Evolutionary conservation across 352 stramenopile genomes (phyloP), one percentile per base, ranked within the genome.

Genomic region (Globisporangium spiculum): DNA sequence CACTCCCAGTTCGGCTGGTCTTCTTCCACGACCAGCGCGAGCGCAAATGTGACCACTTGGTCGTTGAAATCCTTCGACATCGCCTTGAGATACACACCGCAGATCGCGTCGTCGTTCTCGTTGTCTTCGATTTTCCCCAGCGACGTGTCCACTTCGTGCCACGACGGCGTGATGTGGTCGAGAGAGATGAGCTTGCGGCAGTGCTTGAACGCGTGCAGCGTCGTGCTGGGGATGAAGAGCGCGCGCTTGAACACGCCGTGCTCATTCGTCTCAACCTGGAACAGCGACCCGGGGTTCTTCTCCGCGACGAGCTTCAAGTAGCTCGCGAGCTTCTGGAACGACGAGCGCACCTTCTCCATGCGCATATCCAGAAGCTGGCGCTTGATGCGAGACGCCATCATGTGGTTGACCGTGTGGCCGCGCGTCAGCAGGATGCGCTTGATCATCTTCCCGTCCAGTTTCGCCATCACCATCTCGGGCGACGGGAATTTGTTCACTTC

Each of bases 381-480:
- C 67, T 91, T 92, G 68, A 92, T 89, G n/a, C 86, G 77, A 30
- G 86, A 93, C 61, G 86, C 78, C 83, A 91, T 93, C 84, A 92
- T 92, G 71, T 91, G 81, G 65, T 93, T 92, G 53, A 93, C 84
- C 9, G 82, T 81, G 62, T 92, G 82, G n/a, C 85, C 85, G 18
- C 83, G 83, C 44, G 77, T 79, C 44, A 93, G 66, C 22, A 93
- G 41, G 55, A 93, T 88, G 20, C 83, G 78, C 72, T 83, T 81
- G 66, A 93, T 91, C 36, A 83, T 69, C 57, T 91, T 91, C 34
- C 83, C 83, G 61, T 93, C 82, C n/a, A 93, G 64, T 67, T 89
- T 88, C 36, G 80, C 76, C 79, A 89, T 88, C 46, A 78, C 75
- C 34, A 90, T 76, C 10, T 75, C 76, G 24, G 85, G 76, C 57